Base-by-base conservation (phyloP, 345 rosid genomes). In the Citrus maxima region DNA sequence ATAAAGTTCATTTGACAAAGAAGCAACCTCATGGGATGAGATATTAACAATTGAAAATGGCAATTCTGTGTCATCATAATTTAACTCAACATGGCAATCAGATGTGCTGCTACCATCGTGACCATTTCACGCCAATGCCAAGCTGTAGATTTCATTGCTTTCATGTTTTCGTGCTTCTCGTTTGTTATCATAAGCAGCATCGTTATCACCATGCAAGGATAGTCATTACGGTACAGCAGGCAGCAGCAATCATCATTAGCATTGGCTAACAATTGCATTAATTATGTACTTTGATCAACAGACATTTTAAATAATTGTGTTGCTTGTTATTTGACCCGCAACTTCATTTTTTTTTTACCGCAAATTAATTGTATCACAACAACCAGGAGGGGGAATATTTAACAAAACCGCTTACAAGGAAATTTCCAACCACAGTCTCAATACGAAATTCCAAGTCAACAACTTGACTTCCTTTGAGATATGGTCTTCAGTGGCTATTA, bases 391-490 rank as follows among this genome's bases (percentile, higher is more conserved):
- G 19, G 18, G 54, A 58, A 58, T 35, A 58, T 58, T 73, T 66
- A 35, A 58, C 28, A 2, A 25, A 27, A 21, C n/a, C 4, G 25
- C 6, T 7, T 19, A 21, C 16, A 6, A 8, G 60, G 5, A 42
- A 51, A 35, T 4, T 27, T 24, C 51, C n/a, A 32, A 61, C 49
- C 63, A 22, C 46, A 55, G 32, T 14, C 7, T 46, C 21, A 9
- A 4, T 27, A 66, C 5, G 10, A 76, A 59, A 13, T 1, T 37
- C 1, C 9, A 65, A 81, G 73, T 51, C 82, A 75, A 69, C 82
- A 75, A 63, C 79, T 63, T 32, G 64, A 78, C 60, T 21, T 18
- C 1, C 1, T n/a, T 6, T 55, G 21, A 16, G 10, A 13, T 34
- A 21, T 22, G 25, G 37, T 14, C 42, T 58, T n/a, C 32, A 10